Base-by-base conservation (phyloP, 2,329 filamentous ascomycete genomes). In the Verticillium tricorpus region DNA sequence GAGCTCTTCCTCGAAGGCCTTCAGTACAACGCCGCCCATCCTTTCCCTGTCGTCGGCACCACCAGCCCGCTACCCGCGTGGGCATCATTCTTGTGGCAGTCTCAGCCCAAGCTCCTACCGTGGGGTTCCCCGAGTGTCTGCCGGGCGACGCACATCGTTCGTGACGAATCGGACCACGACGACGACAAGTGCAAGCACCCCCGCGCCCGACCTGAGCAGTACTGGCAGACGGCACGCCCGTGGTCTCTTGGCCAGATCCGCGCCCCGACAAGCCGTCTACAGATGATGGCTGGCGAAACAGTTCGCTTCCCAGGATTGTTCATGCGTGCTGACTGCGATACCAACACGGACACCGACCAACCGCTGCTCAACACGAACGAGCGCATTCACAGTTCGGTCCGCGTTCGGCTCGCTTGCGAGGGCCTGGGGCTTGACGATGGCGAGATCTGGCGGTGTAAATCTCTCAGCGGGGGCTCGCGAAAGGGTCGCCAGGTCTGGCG, bases 251-350 rank as follows among this genome's bases (percentile, higher is more conserved):
- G 68, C 1, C 50, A 52, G 9, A 69, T 68, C n/a, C 56, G 56
- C 15, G 68, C 64, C 32, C 67, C 67, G 1, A 60, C 56, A 0
- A 58, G 37, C 15, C 17, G 57, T 5, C 17, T 74, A 55, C 67
- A 69, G 63, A 66, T 69, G 14, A 60, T 68, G 22, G 69, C 68
- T 2, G 73, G 73, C 17, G 67, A 60, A 32, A 69, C 67, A 1
- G 65, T 72, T 11, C 71, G 73, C 15, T 67, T 66, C 12, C 77
- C 77, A 3, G 77, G 77, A 1, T 63, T 74, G 14, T 74, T 73
- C 56, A 69, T 70, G 32, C 69, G 77, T 22, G 69, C 75, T 9
- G 72, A 79, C 66, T 72, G 76, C 55, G 68, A 73, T 25, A 75
- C 70, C 7, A 78, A 78, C 59, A 60, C 68, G n/a, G 69, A 71